Percentiles rank a stretch among this genome's conserved stretches.
Conservation (phyloP, 2,329 filamentous ascomycete species). For the Penicillium brasilianum region DNA sequence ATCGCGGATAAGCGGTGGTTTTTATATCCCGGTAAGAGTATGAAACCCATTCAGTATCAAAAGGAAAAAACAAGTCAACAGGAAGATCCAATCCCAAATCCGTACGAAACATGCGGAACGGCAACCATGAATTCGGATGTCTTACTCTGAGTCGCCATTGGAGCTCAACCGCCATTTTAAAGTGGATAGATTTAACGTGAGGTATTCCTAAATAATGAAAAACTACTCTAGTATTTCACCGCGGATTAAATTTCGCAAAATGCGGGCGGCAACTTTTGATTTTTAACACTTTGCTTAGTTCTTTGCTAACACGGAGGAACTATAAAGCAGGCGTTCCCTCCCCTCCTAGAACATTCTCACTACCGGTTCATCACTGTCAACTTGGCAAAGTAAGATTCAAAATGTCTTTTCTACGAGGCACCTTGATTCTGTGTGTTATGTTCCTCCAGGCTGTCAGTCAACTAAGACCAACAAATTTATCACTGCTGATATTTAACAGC, state of each 20-base stretch:
- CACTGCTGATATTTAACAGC: slow-evolving; percentile 2
- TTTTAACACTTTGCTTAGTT: not conserved
- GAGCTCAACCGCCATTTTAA: too few relatives aligned
- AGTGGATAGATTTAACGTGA: too few relatives aligned
- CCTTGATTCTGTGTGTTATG: slow-evolving; percentile 1
- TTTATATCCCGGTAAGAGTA: not conserved
- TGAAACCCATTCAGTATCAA: not conserved
- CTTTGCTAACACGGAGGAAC: not conserved
- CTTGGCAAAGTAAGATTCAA: not conserved
- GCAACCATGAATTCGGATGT: not conserved
- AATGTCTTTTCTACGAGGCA: slow-evolving; percentile 1
- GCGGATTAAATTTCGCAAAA: not conserved
- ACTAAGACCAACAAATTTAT: slow-evolving; percentile 2
- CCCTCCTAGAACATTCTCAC: not conserved
- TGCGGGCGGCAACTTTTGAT: not conserved
- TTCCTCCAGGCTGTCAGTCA: slow-evolving; percentile 2
- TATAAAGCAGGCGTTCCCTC: slow-evolving; percentile 3
- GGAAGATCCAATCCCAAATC: not conserved
- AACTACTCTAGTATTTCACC: not conserved
- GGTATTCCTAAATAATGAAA: slow-evolving; percentile 1
- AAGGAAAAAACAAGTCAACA: slow-evolving; percentile 1
- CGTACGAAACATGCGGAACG: slow-evolving; percentile 1
- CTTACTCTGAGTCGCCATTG: too few relatives aligned
- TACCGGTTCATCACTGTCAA: slow-evolving; percentile 2
- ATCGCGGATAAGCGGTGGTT: slow-evolving; percentile 3